phyloP scores from a whole-genome alignment of 1,284 basidiomycete genomes.

The Psilocybe mexicana region DNA sequence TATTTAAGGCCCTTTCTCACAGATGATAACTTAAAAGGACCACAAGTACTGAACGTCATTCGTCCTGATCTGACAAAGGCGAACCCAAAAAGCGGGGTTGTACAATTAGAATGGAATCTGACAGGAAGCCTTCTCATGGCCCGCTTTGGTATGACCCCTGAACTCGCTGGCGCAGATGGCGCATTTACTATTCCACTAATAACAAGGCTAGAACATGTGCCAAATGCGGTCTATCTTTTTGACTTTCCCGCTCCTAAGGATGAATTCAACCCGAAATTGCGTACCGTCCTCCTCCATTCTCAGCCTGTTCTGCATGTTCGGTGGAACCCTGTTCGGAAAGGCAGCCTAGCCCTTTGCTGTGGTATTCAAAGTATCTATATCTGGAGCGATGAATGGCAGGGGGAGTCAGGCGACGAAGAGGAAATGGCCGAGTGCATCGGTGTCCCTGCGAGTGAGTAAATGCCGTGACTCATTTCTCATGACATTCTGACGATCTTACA shows the following conservation, averaged over 20 bases:
- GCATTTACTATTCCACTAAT: background rate
- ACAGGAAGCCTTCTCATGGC: slow-evolving; percentile 71
- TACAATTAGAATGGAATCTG: slow-evolving; percentile 78
- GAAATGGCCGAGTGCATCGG: slow-evolving; percentile 84
- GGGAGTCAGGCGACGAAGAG: slow-evolving; percentile 52
- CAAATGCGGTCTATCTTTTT: slow-evolving; percentile 60
- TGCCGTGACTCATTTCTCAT: background rate
- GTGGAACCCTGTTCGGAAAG: slow-evolving; percentile 79
- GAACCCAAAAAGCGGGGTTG: slow-evolving; percentile 61
- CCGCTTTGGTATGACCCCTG: slow-evolving; percentile 56
- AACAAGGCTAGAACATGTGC: slow-evolving; percentile 51
- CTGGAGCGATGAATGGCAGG: slow-evolving; percentile 83
- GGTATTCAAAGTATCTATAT: slow-evolving; percentile 68
- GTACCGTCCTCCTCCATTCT: slow-evolving; percentile 66
- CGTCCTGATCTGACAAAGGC: slow-evolving; percentile 59
- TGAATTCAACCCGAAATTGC: slow-evolving; percentile 56
- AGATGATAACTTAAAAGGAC: slow-evolving; percentile 69
- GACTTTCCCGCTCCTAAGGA: slow-evolving; percentile 59
- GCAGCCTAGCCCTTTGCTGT: slow-evolving; percentile 69
- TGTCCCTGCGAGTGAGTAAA: slow-evolving; percentile 67
- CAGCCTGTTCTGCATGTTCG: slow-evolving; percentile 58
- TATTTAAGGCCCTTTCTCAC: background rate
- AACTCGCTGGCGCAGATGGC: background rate
- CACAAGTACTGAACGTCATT: slow-evolving; percentile 49
- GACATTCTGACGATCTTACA: slow-evolving; percentile 25